Evolutionary conservation across 2,329 filamentous ascomycete genomes (phyloP).

Genomic region (Diaporthe capsici): DNA sequence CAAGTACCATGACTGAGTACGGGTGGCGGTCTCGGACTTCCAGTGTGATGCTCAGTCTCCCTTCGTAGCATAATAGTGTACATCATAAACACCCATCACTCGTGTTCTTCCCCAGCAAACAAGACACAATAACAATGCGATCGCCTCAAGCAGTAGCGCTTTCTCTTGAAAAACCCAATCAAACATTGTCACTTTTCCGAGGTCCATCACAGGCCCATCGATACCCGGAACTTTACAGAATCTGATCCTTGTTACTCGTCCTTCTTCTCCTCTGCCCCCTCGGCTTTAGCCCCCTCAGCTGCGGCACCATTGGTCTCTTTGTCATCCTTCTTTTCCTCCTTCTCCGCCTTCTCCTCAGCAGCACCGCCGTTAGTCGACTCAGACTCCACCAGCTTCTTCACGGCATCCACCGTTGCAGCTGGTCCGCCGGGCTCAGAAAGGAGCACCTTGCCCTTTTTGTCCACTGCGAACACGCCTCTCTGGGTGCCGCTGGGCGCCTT

Average conservation of each 20-base stretch:
- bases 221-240: background rate
- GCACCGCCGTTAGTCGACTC: conserved; percentile 49
- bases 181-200: background rate
- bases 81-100: background rate
- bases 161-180: background rate
- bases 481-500: conserved; percentile 85
- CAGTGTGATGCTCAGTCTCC: conserved; percentile 2
- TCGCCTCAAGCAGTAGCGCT: background rate
- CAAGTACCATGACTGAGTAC: background rate
- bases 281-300: conserved; percentile 21
- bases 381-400: conserved; percentile 77
- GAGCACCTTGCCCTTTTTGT: conserved; percentile 82
- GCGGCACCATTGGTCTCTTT: conserved; percentile 37
- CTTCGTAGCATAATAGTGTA: background rate
- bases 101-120: background rate
- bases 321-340: conserved; percentile 47
- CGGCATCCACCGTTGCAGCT: conserved; percentile 81
- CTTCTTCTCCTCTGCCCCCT: conserved; percentile 15
- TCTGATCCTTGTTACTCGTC: conserved; percentile 52
- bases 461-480: conserved; percentile 89
- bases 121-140: background rate
- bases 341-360: conserved; percentile 42
- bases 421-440: conserved; percentile 82
- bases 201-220: background rate
- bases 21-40: background rate